A percentile compares a stretch with the other conserved stretches of the same genome.
phyloP scores from a whole-genome alignment of 495 filamentous ascomycete genomes.

The Podospora tetraspora region DNA sequence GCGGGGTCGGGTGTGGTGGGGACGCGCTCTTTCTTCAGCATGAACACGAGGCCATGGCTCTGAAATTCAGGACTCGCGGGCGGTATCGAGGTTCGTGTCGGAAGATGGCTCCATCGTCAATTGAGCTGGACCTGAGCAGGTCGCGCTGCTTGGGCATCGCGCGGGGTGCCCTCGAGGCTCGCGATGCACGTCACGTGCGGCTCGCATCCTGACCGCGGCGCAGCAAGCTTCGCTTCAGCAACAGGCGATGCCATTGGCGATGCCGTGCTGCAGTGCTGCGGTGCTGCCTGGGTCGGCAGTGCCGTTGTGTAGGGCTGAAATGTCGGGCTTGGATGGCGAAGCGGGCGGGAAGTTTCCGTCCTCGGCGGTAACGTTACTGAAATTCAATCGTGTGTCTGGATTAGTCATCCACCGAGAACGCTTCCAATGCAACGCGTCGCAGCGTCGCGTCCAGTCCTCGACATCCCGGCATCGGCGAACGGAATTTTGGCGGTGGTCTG shows the following conservation, averaged over 20 bases:
- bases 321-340: background rate
- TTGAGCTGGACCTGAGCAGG: background rate
- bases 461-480: background rate
- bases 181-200: background rate
- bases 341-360: background rate
- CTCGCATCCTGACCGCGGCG: background rate
- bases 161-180: background rate
- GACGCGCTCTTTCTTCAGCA: no score
- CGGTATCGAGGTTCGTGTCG: background rate
- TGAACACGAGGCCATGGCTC: background rate
- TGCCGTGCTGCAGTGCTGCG: background rate
- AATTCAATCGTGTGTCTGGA: background rate
- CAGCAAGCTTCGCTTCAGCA: background rate
- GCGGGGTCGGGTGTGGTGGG: background rate
- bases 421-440: background rate
- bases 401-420: background rate
- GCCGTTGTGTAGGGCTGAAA: background rate
- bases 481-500: no score
- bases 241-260: background rate
- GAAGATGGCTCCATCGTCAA: background rate
- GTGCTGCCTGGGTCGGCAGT: background rate
- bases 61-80: background rate
- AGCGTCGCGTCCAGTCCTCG: no score
- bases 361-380: no score
- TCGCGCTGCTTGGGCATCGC: background rate